Evolutionary conservation across 2,329 filamentous ascomycete species (phyloP).

Genomic region (Aspergillus tamarii): DNA sequence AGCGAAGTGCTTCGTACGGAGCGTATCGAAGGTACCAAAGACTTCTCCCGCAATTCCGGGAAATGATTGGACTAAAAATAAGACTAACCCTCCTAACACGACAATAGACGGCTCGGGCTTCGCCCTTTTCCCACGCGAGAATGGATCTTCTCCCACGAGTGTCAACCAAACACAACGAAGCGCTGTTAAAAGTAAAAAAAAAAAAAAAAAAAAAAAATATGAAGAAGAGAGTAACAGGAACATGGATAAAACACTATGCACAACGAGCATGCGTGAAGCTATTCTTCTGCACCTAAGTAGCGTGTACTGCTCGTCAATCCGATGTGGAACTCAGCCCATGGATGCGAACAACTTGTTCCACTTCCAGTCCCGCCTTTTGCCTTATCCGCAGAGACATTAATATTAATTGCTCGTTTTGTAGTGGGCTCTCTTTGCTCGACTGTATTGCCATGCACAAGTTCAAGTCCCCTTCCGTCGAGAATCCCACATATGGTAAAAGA

Average conservation of each 20-base stretch:
- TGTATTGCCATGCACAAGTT: background rate
- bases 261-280: background rate
- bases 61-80: background rate
- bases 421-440: background rate
- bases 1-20: background rate
- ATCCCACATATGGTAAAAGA: background rate
- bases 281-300: background rate
- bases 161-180: slow-evolving; percentile 8
- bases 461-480: background rate
- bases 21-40: background rate
- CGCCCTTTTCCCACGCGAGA: slow-evolving; percentile 18
- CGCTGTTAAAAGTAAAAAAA: background rate
- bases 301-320: background rate
- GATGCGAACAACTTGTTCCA: slow-evolving; percentile 10
- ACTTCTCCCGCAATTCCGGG: background rate
- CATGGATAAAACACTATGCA: background rate
- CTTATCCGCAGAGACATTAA: background rate
- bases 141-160: slow-evolving; percentile 20
- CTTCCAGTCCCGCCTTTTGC: slow-evolving; percentile 7
- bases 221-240: background rate
- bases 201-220: background rate
- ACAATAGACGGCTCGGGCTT: slow-evolving; percentile 12
- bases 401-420: background rate
- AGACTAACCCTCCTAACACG: background rate
- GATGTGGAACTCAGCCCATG: background rate